Conservation (phyloP, 805 yeast species). For the Kodamaea restingae region DNA sequence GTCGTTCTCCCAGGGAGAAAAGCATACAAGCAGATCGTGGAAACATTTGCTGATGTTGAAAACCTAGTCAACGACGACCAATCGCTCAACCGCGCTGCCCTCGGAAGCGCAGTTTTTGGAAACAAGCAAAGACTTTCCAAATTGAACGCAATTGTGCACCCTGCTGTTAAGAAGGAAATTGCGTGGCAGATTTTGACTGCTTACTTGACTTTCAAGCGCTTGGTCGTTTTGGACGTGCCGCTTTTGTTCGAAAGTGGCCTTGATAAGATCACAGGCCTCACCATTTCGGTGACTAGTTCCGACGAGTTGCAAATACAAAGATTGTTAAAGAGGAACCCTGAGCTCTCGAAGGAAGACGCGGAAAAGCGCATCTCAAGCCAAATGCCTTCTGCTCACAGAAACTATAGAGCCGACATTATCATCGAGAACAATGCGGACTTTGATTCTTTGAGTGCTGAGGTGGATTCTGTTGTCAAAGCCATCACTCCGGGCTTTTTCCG, state of each 20-base stretch:
- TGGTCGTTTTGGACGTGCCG: slow-evolving; percentile 87
- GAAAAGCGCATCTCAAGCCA: slow-evolving; percentile 70
- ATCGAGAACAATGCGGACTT: slow-evolving; percentile 53
- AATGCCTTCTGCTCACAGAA: slow-evolving; percentile 59
- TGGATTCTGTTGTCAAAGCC: slow-evolving; percentile 21
- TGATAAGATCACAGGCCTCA: slow-evolving; percentile 64
- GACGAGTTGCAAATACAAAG: slow-evolving; percentile 58
- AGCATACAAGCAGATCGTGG: slow-evolving; percentile 65
- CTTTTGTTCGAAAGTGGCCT: slow-evolving; percentile 77
- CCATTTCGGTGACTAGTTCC: slow-evolving; percentile 64
- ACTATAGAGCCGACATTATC: slow-evolving; percentile 57
- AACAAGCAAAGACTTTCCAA: slow-evolving; percentile 52
- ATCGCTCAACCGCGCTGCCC: slow-evolving; percentile 60
- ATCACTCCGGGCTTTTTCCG: slow-evolving; percentile 29
- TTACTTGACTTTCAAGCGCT: slow-evolving; percentile 53
- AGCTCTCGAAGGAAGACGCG: slow-evolving; percentile 63
- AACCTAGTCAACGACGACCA: slow-evolving; percentile 43
- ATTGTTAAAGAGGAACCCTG: slow-evolving; percentile 62
- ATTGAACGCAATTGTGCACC: slow-evolving; percentile 80
- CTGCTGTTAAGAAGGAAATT: slow-evolving; percentile 74
- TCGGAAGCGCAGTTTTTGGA: slow-evolving; percentile 78
- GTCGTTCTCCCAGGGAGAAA: slow-evolving; percentile 76
- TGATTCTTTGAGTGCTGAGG: slow-evolving; percentile 18
- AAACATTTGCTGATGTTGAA: slow-evolving; percentile 54
- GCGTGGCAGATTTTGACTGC: slow-evolving; percentile 48